Base-by-base conservation (phyloP, 108 stramenopile species). In the Cyclotella distinguenda region DNA sequence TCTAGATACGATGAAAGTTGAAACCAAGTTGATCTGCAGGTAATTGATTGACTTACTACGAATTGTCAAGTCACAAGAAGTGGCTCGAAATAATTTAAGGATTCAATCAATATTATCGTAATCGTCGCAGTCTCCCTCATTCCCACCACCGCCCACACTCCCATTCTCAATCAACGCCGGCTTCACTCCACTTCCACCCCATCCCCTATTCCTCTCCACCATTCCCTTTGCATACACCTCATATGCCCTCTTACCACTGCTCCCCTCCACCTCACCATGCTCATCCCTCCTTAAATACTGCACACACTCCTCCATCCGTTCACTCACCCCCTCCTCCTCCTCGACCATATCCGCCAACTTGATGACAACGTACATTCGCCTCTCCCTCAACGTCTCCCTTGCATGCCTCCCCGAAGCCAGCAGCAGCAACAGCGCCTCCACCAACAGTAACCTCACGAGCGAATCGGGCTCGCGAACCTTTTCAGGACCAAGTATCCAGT, bases 311-410 rank as follows among this genome's bases (percentile, higher is more conserved):
- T 80, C 60, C 59, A 95, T 85, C 12, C 86, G 64, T 56, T 95
- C 90, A 22, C 78, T 78, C 8, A 95, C 85, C n/a, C 81, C 66
- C 66, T 95, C 94, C 12, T 72, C 63, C 64, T 92, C 88, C 68
- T 95, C 94, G 25, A 85, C 82, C 83, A 93, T 85, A 61, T 93
- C 94, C 13, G 85, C 83, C 59, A 80, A 70, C 50, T 95, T 95
- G 49, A 95, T 52, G 38, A 95, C 80, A 3, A 88, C 86, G 70
- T 91, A 92, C 8, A 70, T 77, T 42, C 81, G 66, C 7, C 77
- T 69, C 55, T 78, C 52, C 6, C 89, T 79, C 27, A 95, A 35
- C 13, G 68, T 80, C 40, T 95, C 83, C 21, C 94, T 76, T 0
- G 81, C 68, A 49, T 61, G 64, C 48, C 94, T 66, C 9, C 94